Percentiles rank a stretch among this genome's conserved stretches.
Conservation (phyloP, 768 basidiomycete genomes). For the Hortiboletus campestris region DNA sequence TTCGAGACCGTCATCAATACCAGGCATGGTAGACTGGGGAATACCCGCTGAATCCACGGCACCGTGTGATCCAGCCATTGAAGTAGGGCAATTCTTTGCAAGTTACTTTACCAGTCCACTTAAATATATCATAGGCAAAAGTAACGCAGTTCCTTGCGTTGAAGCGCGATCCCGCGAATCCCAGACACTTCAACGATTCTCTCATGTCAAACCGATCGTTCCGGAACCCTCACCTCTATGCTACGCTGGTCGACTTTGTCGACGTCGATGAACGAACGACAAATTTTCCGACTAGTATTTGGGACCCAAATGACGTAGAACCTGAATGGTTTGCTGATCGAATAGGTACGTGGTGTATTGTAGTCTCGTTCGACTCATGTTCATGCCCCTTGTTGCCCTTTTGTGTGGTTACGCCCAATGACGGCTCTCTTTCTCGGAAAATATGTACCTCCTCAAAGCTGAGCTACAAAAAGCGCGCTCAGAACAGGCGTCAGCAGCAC, state of each 20-base stretch:
- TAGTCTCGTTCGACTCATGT: constrained; percentile 23
- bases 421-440: background rate
- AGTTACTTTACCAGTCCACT: background rate
- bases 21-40: constrained; percentile 71
- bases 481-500: constrained; percentile 55
- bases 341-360: constrained; percentile 58
- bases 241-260: constrained; percentile 92
- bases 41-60: constrained; percentile 59
- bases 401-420: constrained; percentile 3
- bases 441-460: constrained; percentile 41
- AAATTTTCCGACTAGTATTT: constrained; percentile 71
- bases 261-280: constrained; percentile 86
- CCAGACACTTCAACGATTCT: constrained; percentile 93
- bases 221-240: constrained; percentile 94
- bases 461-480: constrained; percentile 58
- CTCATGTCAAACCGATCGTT: constrained; percentile 92
- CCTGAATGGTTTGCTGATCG: constrained; percentile 74
- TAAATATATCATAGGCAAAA: constrained; percentile 56
- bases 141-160: constrained; percentile 74
- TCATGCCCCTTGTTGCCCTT: constrained; percentile 18
- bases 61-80: constrained; percentile 60
- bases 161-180: constrained; percentile 57
- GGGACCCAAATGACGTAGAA: constrained; percentile 66
- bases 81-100: constrained; percentile 39
- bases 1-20: constrained; percentile 61